Evolutionary conservation across 257 asterid genomes (phyloP).

Genomic region (Nicotiana knightiana): DNA sequence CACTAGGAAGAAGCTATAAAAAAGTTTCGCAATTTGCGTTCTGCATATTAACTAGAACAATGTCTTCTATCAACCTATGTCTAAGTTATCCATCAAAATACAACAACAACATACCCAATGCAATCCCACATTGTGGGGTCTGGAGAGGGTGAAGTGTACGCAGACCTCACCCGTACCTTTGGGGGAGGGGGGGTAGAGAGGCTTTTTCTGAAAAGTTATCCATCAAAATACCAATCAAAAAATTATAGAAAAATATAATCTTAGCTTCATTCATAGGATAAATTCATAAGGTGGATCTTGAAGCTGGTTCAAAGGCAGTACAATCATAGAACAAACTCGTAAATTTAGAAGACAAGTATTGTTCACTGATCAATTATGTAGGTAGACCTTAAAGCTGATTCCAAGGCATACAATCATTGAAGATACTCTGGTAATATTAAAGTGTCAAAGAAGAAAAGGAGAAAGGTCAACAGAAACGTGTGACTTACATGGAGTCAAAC

Average conservation of each 20-base stretch:
- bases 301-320: too few species aligned
- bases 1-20: background rate
- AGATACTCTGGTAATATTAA: background rate
- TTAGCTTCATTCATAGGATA: background rate
- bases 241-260: background rate
- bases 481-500: conserved; percentile 83
- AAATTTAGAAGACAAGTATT: background rate
- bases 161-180: too few species aligned
- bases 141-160: too few species aligned
- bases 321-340: background rate
- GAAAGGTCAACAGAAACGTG: background rate
- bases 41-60: background rate
- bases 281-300: background rate
- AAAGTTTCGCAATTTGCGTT: too few species aligned
- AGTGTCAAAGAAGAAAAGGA: background rate
- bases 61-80: background rate
- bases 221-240: background rate
- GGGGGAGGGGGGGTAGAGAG: too few species aligned
- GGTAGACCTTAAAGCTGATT: background rate
- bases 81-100: background rate
- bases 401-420: background rate
- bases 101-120: too few species aligned
- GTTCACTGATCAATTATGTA: background rate
- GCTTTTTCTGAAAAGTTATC: too few species aligned
- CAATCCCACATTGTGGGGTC: too few species aligned